A percentile compares a stretch with the other conserved stretches of the same genome.
Conservation (phyloP, 257 asterid species). For the Phtheirospermum japonicum region DNA sequence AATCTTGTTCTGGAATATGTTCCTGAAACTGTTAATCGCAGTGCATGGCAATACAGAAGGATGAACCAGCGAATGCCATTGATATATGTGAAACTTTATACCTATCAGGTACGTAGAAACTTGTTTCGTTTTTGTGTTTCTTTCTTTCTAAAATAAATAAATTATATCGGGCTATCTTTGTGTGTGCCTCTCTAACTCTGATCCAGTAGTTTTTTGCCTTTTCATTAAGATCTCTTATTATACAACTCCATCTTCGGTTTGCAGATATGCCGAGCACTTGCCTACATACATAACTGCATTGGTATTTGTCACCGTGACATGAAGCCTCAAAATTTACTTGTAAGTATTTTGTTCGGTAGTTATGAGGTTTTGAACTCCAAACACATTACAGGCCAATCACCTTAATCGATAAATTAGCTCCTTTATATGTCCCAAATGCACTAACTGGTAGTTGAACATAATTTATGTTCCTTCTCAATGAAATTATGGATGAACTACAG, state of each 20-base stretch:
- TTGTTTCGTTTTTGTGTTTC: conserved; percentile 5
- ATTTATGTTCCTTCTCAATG: background rate
- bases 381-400: conserved; percentile 7
- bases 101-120: conserved; percentile 64
- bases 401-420: conserved; percentile 3
- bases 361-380: conserved; percentile 15
- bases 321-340: conserved; percentile 96
- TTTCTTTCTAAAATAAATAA: no score
- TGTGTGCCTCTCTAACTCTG: conserved; percentile 1
- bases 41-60: conserved; percentile 87
- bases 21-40: conserved; percentile 89
- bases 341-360: conserved; percentile 40
- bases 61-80: conserved; percentile 86
- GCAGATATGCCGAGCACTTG: conserved; percentile 96
- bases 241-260: conserved; percentile 27
- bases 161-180: background rate
- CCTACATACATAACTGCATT: conserved; percentile 86
- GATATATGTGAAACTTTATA: conserved; percentile 83
- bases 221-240: conserved; percentile 14
- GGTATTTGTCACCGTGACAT: conserved; percentile 97
- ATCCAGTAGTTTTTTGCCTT: conserved; percentile 10
- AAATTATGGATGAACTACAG: conserved; percentile 1
- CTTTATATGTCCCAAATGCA: background rate
- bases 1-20: conserved; percentile 93
- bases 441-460: conserved; percentile 6